Evolutionary conservation across 768 basidiomycete genomes (phyloP).

Genomic region (Pleurotus sapidus): DNA sequence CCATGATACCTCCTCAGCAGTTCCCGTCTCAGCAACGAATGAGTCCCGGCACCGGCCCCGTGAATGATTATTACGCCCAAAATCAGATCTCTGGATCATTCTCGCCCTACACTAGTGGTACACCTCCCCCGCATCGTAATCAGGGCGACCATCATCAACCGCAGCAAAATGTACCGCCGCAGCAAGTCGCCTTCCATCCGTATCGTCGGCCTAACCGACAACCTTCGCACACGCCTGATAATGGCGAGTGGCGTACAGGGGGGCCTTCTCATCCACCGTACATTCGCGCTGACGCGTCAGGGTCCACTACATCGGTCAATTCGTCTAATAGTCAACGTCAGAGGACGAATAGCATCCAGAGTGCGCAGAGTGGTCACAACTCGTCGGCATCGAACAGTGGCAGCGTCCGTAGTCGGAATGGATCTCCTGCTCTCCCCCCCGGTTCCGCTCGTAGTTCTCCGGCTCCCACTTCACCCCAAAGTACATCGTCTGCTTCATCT

Average conservation of each 20-base stretch:
- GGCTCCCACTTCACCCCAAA: conserved; percentile 7
- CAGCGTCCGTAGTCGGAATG: conserved; percentile 34
- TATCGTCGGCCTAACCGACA: conserved; percentile 71
- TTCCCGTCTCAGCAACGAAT: conserved; percentile 37
- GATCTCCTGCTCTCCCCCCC: conserved; percentile 24
- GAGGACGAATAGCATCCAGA: conserved; percentile 72
- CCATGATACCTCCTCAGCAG: conserved; percentile 45
- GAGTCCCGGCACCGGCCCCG: conserved; percentile 30
- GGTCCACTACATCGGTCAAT: conserved; percentile 75
- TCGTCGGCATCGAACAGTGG: conserved; percentile 25
- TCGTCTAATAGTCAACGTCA: conserved; percentile 60
- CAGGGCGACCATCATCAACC: conserved; percentile 42
- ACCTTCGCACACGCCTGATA: conserved; percentile 31
- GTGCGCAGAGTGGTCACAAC: conserved; percentile 44
- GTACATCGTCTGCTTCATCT: conserved; percentile 10
- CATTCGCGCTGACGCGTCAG: conserved; percentile 75
- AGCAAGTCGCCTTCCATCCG: conserved; percentile 70
- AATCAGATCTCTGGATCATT: conserved; percentile 47
- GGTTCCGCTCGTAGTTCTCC: conserved; percentile 26
- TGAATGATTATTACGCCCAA: conserved; percentile 56
- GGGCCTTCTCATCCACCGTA: conserved; percentile 71
- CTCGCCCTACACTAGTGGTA: conserved; percentile 67
- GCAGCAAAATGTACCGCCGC: conserved; percentile 30
- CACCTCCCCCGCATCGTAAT: conserved; percentile 61
- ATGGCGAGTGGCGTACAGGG: conserved; percentile 47